Evolutionary conservation across 108 stramenopile genomes (phyloP).

Genomic region (Skeletonema costatum): DNA sequence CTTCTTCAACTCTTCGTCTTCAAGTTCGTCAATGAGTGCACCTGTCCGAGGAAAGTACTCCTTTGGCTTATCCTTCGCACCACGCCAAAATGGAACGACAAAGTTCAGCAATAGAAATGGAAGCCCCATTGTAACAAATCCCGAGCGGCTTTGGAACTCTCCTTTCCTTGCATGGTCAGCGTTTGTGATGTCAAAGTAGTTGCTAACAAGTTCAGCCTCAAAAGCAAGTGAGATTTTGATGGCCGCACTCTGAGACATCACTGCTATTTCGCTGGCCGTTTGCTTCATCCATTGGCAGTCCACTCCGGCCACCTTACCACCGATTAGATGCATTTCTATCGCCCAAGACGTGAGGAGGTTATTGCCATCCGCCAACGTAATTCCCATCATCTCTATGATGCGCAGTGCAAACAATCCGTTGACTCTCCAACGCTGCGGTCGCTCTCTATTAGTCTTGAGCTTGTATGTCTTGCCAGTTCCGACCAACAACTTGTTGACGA

Average conservation of each 20-base stretch:
- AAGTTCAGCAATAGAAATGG: not conserved
- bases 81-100: constrained; percentile 1
- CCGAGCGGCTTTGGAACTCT: not conserved
- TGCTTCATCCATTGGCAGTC: constrained; percentile 9
- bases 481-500: not conserved
- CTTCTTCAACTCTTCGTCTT: not conserved
- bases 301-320: constrained; percentile 4
- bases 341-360: not conserved
- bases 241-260: not conserved
- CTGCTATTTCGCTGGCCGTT: not conserved
- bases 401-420: not conserved
- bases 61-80: not conserved
- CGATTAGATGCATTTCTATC: not conserved
- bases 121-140: not conserved
- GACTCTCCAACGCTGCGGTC: constrained; percentile 1
- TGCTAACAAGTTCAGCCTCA: not conserved
- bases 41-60: not conserved
- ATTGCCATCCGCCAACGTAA: too few species aligned
- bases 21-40: not conserved
- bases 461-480: not conserved
- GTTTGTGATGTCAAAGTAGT: constrained; percentile 9
- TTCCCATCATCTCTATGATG: too few species aligned
- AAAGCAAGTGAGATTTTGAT: constrained; percentile 3
- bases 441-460: not conserved
- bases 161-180: not conserved